Conservation (phyloP, 2,329 filamentous ascomycete species). For the Penicillium sp. region DNA sequence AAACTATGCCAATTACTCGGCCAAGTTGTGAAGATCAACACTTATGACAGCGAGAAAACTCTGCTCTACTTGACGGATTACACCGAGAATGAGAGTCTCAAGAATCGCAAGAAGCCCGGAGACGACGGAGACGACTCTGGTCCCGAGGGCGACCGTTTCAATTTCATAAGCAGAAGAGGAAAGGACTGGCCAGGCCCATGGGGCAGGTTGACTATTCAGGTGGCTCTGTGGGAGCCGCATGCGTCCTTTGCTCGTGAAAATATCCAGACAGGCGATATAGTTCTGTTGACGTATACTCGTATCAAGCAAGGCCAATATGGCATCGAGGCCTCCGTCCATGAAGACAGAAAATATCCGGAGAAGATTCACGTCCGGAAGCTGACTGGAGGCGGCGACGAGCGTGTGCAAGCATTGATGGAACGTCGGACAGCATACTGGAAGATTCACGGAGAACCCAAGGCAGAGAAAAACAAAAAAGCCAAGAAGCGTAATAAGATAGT, state of each 20-base stretch:
- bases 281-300: slow-evolving; percentile 68
- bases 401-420: slow-evolving; percentile 56
- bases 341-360: slow-evolving; percentile 51
- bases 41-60: slow-evolving; percentile 45
- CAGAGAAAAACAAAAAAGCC: slow-evolving; percentile 41
- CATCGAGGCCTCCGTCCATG: slow-evolving; percentile 69
- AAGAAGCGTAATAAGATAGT: slow-evolving; percentile 28
- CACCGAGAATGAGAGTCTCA: slow-evolving; percentile 65
- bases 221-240: slow-evolving; percentile 69
- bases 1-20: slow-evolving; percentile 67
- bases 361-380: slow-evolving; percentile 60
- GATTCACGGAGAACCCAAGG: slow-evolving; percentile 41
- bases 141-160: slow-evolving; percentile 53
- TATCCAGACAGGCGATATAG: slow-evolving; percentile 58
- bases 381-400: slow-evolving; percentile 44
- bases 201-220: slow-evolving; percentile 66
- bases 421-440: slow-evolving; percentile 64
- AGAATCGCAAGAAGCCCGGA: slow-evolving; percentile 44
- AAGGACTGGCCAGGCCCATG: slow-evolving; percentile 67
- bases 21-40: slow-evolving; percentile 61
- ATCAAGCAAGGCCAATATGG: slow-evolving; percentile 58
- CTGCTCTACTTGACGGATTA: slow-evolving; percentile 79
- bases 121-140: slow-evolving; percentile 35
- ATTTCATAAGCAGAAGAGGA: slow-evolving; percentile 46
- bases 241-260: slow-evolving; percentile 54